Percentiles rank a stretch among this genome's conserved stretches.
These are phyloP conservation scores for Kitagawia praeruptora DNA, from an alignment of 129 eudicot genomes.

Conservation along the genomic window DNA sequence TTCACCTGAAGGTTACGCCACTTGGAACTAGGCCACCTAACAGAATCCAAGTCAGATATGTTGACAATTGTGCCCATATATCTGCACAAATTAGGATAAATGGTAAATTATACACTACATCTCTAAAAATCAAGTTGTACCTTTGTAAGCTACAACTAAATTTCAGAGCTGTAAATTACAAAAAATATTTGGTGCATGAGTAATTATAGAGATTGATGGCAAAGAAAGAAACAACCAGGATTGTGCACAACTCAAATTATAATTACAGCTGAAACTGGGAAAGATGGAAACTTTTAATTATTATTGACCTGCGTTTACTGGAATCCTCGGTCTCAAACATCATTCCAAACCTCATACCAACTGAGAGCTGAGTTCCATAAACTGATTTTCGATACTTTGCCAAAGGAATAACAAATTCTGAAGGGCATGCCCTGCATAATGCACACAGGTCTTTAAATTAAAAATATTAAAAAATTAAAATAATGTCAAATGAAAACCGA, in stretches of 20 bases:
- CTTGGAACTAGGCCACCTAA: conserved; percentile 94
- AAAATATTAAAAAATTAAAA: background rate
- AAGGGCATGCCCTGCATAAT: conserved; percentile 83
- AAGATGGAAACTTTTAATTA: background rate
- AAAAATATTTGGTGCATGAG: background rate
- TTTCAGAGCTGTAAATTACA: background rate
- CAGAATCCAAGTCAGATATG: conserved; percentile 77
- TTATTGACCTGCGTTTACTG: conserved; percentile 75
- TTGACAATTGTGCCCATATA: conserved; percentile 96
- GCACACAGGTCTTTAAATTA: background rate
- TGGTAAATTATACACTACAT: background rate
- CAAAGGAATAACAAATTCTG: conserved; percentile 85
- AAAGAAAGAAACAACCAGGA: background rate
- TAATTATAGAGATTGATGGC: background rate
- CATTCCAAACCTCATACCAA: conserved; percentile 98
- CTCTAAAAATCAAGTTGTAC: background rate
- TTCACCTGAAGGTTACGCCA: conserved; percentile 95
- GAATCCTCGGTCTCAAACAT: conserved; percentile 99
- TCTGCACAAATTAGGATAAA: conserved; percentile 27
- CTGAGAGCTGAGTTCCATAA: conserved; percentile 72
- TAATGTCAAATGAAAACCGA: background rate
- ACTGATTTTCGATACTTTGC: conserved; percentile 64
- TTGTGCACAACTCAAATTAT: background rate
- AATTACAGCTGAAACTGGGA: background rate
- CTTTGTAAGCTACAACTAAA: background rate